phyloP scores from a whole-genome alignment of 129 eudicot genomes.

The carrot (Daucus carota) region DNA sequence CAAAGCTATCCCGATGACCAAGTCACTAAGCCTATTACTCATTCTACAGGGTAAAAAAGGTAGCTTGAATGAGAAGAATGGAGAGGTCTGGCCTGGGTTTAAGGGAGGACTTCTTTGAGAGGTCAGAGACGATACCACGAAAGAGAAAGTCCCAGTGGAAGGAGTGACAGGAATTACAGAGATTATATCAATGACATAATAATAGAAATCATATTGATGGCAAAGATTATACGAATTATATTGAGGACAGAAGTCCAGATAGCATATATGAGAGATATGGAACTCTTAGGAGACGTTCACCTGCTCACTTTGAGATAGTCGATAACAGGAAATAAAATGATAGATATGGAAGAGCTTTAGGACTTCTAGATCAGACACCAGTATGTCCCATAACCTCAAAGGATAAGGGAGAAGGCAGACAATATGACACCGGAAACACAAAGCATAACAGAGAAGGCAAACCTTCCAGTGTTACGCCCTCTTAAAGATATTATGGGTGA shows the following conservation, averaged over 20 bases:
- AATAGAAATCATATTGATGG: not conserved
- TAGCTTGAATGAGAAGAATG: not conserved
- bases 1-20: not conserved
- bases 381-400: conserved; percentile 28
- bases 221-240: conserved; percentile 6
- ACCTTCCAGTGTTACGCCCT: conserved; percentile 18
- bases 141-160: not conserved
- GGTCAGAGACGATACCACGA: conserved; percentile 11
- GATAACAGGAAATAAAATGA: conserved; percentile 43
- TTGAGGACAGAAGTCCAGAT: conserved; percentile 24
- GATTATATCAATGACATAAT: conserved; percentile 19
- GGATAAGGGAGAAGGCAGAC: not conserved
- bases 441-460: not conserved
- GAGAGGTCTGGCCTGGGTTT: conserved; percentile 7
- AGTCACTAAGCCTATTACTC: not conserved
- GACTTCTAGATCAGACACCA: conserved; percentile 12
- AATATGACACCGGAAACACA: conserved; percentile 23
- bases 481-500: conserved; percentile 25
- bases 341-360: conserved; percentile 13
- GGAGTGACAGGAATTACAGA: not conserved
- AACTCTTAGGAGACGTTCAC: conserved; percentile 17
- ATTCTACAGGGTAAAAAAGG: conserved; percentile 24
- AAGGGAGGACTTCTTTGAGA: conserved; percentile 14
- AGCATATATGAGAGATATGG: conserved; percentile 14
- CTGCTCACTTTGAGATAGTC: conserved; percentile 40